These are phyloP conservation scores for Asparagopsis taxiformis DNA, from an alignment of 31 red algal species.

Conservation along the genomic window DNA sequence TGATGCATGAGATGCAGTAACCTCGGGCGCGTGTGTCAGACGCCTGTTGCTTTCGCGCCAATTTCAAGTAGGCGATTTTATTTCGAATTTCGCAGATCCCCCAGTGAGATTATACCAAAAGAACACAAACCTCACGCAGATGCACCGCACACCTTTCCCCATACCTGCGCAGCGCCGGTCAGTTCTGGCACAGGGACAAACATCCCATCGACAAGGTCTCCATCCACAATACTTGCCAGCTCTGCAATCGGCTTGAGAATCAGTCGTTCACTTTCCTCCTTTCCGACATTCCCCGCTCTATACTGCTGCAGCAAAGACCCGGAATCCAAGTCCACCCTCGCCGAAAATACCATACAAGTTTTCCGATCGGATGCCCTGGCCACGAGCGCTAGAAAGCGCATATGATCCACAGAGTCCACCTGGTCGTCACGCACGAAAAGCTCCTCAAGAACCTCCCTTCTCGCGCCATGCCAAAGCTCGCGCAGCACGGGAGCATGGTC, in stretches of 20 bases:
- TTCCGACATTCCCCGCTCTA: slow-evolving; percentile 13
- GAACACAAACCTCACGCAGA: background rate
- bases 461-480: slow-evolving; percentile 21
- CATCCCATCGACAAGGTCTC: background rate
- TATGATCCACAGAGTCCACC: slow-evolving; percentile 11
- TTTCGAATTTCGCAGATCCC: too few species aligned
- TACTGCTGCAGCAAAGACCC: slow-evolving; percentile 15
- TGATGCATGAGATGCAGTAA: too few species aligned
- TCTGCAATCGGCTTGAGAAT: background rate
- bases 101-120: too few species aligned
- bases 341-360: slow-evolving; percentile 36
- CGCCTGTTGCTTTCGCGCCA: too few species aligned
- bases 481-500: background rate
- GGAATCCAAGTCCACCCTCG: slow-evolving; percentile 2
- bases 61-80: too few species aligned
- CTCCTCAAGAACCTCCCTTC: slow-evolving; percentile 44
- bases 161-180: slow-evolving; percentile 24
- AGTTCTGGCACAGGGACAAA: slow-evolving; percentile 29
- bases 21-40: too few species aligned
- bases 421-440: slow-evolving; percentile 31
- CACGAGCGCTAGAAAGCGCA: slow-evolving; percentile 43
- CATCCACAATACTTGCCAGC: slow-evolving; percentile 1
- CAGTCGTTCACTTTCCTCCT: slow-evolving; percentile 31
- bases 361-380: slow-evolving; percentile 33
- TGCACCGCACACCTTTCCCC: slow-evolving; percentile 2